Percentiles rank a stretch among this genome's conserved stretches.
Conservation (phyloP, 192 early-diverging fungal species). For the Phlyctochytrium bullatum region DNA sequence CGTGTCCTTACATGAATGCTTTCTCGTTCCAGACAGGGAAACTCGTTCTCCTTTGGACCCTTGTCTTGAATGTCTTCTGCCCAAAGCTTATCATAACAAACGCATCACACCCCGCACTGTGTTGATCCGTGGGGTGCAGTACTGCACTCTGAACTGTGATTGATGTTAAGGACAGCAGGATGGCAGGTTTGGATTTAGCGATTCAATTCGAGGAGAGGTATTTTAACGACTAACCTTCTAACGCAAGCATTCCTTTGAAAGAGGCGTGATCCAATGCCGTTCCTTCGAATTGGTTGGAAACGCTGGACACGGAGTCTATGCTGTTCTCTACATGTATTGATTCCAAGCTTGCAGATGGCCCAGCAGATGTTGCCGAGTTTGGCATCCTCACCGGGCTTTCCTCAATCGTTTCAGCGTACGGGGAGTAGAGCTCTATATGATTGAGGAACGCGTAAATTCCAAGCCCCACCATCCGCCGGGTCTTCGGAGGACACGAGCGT, state of each 20-base stretch:
- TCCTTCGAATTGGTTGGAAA: too few relatives aligned
- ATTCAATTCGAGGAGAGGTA: background rate
- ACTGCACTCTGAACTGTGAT: background rate
- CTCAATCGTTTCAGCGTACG: too few relatives aligned
- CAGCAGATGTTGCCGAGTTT: too few relatives aligned
- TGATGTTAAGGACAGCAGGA: too few relatives aligned
- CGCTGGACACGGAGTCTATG: background rate
- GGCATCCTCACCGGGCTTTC: too few relatives aligned
- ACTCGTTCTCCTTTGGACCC: slow-evolving; percentile 60
- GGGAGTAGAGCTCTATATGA: background rate
- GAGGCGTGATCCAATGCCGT: background rate
- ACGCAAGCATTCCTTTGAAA: background rate
- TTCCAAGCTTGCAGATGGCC: background rate
- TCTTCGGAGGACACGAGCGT: slow-evolving; percentile 37
- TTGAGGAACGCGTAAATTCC: background rate
- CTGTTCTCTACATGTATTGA: background rate
- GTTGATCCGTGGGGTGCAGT: slow-evolving; percentile 14
- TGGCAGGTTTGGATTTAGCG: too few relatives aligned
- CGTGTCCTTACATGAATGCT: slow-evolving; percentile 45
- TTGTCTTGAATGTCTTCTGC: slow-evolving; percentile 66
- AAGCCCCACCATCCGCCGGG: slow-evolving; percentile 36
- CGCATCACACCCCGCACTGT: slow-evolving; percentile 77
- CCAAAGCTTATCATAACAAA: slow-evolving; percentile 73
- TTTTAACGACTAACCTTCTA: background rate
- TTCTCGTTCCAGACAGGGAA: slow-evolving; percentile 77